These are phyloP conservation scores for Cantharellus cinnabarinus DNA, from an alignment of 768 basidiomycete species.

Conservation along the genomic window DNA sequence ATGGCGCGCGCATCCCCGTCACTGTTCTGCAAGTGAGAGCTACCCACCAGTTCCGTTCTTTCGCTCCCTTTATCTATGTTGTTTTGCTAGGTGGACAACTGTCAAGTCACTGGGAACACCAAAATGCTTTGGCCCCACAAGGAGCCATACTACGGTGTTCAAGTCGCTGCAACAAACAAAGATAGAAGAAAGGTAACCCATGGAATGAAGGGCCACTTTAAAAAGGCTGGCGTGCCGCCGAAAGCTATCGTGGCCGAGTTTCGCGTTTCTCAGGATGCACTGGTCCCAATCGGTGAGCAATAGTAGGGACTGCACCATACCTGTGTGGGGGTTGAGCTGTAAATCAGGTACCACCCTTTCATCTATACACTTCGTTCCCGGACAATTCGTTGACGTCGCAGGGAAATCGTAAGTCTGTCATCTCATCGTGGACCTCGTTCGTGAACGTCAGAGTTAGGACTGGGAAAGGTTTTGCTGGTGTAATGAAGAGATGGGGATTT, in stretches of 20 bases:
- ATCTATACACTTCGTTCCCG: slow-evolving; percentile 89
- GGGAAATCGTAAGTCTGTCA: slow-evolving; percentile 57
- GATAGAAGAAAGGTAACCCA: slow-evolving; percentile 48
- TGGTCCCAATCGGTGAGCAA: slow-evolving; percentile 66
- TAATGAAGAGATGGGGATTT: slow-evolving; percentile 93
- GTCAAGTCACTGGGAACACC: slow-evolving; percentile 72
- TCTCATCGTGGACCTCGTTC: not conserved
- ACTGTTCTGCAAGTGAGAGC: slow-evolving; percentile 95
- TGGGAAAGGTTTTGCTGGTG: slow-evolving; percentile 92
- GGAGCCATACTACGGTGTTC: slow-evolving; percentile 76
- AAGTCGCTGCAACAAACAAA: slow-evolving; percentile 70
- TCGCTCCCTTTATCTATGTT: slow-evolving; percentile 2
- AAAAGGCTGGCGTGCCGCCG: slow-evolving; percentile 56
- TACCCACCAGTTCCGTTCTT: not conserved
- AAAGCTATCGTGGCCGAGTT: slow-evolving; percentile 82
- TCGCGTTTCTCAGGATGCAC: slow-evolving; percentile 69
- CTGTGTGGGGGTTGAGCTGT: not conserved
- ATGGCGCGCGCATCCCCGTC: slow-evolving; percentile 72
- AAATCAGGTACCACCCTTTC: slow-evolving; percentile 63
- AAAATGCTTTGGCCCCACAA: slow-evolving; percentile 39
- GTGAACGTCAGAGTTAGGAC: slow-evolving; percentile 30
- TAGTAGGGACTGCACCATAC: not conserved
- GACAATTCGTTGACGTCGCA: slow-evolving; percentile 83
- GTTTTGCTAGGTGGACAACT: slow-evolving; percentile 49
- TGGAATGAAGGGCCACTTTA: slow-evolving; percentile 80